Conservation (phyloP, 257 asterid species). For the Nicotiana knightiana region DNA sequence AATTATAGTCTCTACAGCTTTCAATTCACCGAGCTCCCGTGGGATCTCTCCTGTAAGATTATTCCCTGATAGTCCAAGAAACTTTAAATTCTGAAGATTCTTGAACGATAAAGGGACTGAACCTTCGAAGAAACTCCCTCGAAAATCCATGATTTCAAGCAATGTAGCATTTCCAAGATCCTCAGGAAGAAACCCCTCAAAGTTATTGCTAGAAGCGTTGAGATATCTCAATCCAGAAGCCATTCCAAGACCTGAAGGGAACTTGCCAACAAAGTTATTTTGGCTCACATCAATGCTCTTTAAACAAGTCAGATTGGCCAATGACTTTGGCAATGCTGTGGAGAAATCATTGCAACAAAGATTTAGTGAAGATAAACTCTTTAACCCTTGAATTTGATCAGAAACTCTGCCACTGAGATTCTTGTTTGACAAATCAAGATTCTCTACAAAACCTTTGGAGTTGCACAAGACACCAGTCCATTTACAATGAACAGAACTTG, state of each 20-base stretch:
- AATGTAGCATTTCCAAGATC: constrained; percentile 44
- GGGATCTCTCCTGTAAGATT: constrained; percentile 66
- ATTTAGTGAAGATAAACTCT: constrained; percentile 32
- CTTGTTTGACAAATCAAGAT: constrained; percentile 57
- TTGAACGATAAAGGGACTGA: constrained; percentile 55
- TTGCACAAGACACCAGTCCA: constrained; percentile 68
- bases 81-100: constrained; percentile 44
- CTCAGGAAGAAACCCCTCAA: constrained; percentile 53
- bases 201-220: constrained; percentile 77
- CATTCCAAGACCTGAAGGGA: constrained; percentile 54
- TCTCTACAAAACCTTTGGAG: constrained; percentile 39
- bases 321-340: constrained; percentile 31
- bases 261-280: constrained; percentile 51
- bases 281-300: constrained; percentile 52
- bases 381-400: constrained; percentile 34
- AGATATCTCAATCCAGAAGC: constrained; percentile 31
- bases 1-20: constrained; percentile 47
- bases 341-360: constrained; percentile 47
- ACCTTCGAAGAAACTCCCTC: constrained; percentile 71
- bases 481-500: constrained; percentile 30
- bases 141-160: constrained; percentile 49
- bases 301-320: constrained; percentile 40
- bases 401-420: constrained; percentile 61
- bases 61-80: constrained; percentile 73
- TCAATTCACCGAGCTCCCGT: constrained; percentile 44